Percentiles rank a stretch among this genome's conserved stretches.
These are phyloP conservation scores for Escovopsis weberi DNA, from an alignment of 2,329 filamentous ascomycete species.

Conservation along the genomic window DNA sequence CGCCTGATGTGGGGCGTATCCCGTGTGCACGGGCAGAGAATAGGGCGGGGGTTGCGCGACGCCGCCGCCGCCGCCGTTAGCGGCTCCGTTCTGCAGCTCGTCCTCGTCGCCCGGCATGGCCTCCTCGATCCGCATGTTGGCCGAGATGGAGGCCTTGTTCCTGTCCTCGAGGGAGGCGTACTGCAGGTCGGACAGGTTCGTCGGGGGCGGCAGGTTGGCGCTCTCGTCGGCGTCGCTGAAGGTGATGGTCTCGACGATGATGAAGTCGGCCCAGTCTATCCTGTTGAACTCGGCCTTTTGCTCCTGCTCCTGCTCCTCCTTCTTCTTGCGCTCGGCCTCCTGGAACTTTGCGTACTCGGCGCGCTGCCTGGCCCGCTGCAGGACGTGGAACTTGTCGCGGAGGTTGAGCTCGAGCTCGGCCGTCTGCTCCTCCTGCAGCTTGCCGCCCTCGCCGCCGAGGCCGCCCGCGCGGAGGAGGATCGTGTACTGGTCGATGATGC, in stretches of 20 bases:
- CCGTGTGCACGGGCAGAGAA: constrained; percentile 31
- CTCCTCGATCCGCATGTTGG: constrained; percentile 81
- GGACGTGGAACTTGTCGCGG: constrained; percentile 63
- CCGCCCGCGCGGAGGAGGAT: constrained; percentile 55
- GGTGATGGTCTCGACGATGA: constrained; percentile 85
- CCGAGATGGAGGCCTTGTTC: constrained; percentile 72
- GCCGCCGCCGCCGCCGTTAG: constrained; percentile 11
- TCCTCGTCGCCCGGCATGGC: constrained; percentile 72
- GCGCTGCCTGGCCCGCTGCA: constrained; percentile 69
- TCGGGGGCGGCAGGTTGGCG: constrained; percentile 74
- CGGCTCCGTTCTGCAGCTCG: constrained; percentile 34
- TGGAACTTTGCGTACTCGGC: constrained; percentile 79
- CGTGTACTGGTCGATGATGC: constrained; percentile 89
- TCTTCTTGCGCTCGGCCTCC: constrained; percentile 72
- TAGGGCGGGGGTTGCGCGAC: constrained; percentile 18
- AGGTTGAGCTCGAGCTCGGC: constrained; percentile 60
- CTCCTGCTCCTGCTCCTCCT: constrained; percentile 74
- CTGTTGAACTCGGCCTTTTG: constrained; percentile 64
- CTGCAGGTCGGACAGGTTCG: constrained; percentile 79
- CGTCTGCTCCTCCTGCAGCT: constrained; percentile 57
- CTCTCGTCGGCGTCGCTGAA: constrained; percentile 85
- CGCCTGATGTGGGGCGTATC: constrained; percentile 23
- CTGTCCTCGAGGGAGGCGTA: constrained; percentile 92
- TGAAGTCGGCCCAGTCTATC: constrained; percentile 97
- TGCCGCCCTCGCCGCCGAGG: constrained; percentile 49